Conservation (phyloP, 148 eudicot species). For the Chenopodium album region DNA sequence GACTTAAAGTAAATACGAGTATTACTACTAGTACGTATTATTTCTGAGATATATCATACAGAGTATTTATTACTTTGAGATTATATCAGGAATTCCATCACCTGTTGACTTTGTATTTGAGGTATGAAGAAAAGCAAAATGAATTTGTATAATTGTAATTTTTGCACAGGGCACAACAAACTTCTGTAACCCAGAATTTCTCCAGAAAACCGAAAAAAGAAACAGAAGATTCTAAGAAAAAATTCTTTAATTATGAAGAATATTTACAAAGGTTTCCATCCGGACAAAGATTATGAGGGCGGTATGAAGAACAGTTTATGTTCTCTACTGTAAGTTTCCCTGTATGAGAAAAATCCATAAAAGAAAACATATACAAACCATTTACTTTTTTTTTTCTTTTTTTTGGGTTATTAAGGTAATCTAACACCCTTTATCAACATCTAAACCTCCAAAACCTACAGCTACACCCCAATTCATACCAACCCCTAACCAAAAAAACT, state of each 20-base stretch:
- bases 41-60: too few relatives aligned
- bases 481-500: constrained; percentile 11
- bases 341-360: constrained; percentile 23
- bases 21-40: too few relatives aligned
- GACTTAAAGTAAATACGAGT: too few relatives aligned
- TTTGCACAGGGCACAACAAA: too few relatives aligned
- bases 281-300: constrained; percentile 8
- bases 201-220: background rate
- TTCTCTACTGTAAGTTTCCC: constrained; percentile 21
- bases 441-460: constrained; percentile 20
- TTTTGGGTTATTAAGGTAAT: constrained; percentile 15
- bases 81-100: too few relatives aligned
- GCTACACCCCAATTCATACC: constrained; percentile 15
- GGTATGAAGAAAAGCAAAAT: too few relatives aligned
- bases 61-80: too few relatives aligned
- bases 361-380: constrained; percentile 26
- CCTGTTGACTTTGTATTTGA: too few relatives aligned
- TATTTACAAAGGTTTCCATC: constrained; percentile 22
- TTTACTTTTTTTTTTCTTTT: background rate
- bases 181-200: background rate
- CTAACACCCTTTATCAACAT: constrained; percentile 25
- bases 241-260: constrained; percentile 2
- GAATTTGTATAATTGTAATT: too few relatives aligned
- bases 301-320: constrained; percentile 12
- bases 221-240: background rate